Conservation (phyloP, 2,329 filamentous ascomycete genomes). For the Calonectria multiphialidica region DNA sequence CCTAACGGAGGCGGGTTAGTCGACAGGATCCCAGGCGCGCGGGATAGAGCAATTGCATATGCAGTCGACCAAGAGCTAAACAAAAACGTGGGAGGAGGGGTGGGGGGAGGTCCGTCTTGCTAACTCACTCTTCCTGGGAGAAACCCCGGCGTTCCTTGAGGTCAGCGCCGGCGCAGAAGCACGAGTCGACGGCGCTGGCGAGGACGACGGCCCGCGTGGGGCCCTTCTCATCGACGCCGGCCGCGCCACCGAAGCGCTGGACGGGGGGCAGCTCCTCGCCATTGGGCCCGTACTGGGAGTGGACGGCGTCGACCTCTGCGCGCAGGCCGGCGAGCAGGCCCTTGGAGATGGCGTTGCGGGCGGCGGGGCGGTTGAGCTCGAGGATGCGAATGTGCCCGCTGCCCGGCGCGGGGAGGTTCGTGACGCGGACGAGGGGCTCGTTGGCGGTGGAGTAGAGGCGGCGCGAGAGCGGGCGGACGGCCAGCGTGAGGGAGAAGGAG, state of each 20-base stretch:
- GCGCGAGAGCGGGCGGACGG: constrained; percentile 34
- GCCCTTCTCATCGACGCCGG: constrained; percentile 59
- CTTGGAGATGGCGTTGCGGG: constrained; percentile 91
- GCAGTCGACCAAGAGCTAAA: not conserved
- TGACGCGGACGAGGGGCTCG: constrained; percentile 74
- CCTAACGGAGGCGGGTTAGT: constrained; percentile 57
- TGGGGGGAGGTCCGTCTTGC: not conserved
- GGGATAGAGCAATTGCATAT: not conserved
- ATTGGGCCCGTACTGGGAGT: constrained; percentile 68
- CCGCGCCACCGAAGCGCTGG: constrained; percentile 58
- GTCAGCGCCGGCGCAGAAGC: constrained; percentile 95
- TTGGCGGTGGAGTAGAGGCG: constrained; percentile 59
- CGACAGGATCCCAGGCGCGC: not conserved
- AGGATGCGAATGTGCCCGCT: constrained; percentile 89
- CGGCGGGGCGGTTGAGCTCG: constrained; percentile 84
- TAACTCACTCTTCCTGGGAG: constrained; percentile 79
- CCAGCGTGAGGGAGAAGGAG: constrained; percentile 25
- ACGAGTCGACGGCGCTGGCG: constrained; percentile 85
- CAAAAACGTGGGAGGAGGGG: not conserved
- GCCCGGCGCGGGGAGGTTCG: constrained; percentile 81
- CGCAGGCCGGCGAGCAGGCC: constrained; percentile 80
- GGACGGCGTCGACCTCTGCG: constrained; percentile 79
- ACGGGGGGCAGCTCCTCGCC: constrained; percentile 63
- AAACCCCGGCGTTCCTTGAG: constrained; percentile 88
- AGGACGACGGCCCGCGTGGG: constrained; percentile 85